Base-by-base conservation (phyloP, 1,284 basidiomycete species). In the Leccinum subatratum region DNA sequence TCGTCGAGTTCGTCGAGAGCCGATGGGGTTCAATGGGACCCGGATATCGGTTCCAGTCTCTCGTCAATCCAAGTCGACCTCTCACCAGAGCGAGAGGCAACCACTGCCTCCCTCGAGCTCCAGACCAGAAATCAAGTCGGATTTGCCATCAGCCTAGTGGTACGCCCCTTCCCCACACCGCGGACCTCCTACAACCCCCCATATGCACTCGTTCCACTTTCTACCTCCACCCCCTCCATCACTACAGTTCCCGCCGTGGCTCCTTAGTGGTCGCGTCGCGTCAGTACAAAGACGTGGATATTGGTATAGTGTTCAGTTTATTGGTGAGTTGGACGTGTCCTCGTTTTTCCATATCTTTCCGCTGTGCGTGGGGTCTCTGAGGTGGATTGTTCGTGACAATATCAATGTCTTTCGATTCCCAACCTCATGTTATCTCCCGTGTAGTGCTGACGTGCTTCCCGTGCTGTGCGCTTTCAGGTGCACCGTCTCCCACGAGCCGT, bases 321-420 rank as follows among this genome's bases (percentile, higher is more conserved):
- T n/a, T n/a, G n/a, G 72, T 74, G 66, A 74, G 72, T 71, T 54
- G 51, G 11, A 6, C 0, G 22, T 65, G 20, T 68, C 42, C 69
- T 64, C n/a, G 48, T 67, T 62, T 5, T 34, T 32, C 59, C 18
- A 16, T 28, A 39, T 22, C 6, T 59, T 64, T 48, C 30, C 11
- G 22, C 28, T 16, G 18, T 63, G 18, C 22, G 8, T 48, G 32
- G 34, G 28, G 6, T 4, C 20, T 61, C 5, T 48, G 48, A n/a
- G n/a, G 16, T 64, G 22, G 30, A 56, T 66, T 64, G 48, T 54
- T 22, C 34, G 37, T 70, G 56, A n/a, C 18, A 20, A 32, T 32
- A 8, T 32, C 7, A 8, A 64, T 16, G 12, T 48, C 57, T 7
- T 56, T 67, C 30, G 16, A 58, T 61, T 59, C 56, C 25, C 6